These are phyloP conservation scores for Talaromyces borbonicus DNA, from an alignment of 495 filamentous ascomycete genomes.

Conservation along the genomic window DNA sequence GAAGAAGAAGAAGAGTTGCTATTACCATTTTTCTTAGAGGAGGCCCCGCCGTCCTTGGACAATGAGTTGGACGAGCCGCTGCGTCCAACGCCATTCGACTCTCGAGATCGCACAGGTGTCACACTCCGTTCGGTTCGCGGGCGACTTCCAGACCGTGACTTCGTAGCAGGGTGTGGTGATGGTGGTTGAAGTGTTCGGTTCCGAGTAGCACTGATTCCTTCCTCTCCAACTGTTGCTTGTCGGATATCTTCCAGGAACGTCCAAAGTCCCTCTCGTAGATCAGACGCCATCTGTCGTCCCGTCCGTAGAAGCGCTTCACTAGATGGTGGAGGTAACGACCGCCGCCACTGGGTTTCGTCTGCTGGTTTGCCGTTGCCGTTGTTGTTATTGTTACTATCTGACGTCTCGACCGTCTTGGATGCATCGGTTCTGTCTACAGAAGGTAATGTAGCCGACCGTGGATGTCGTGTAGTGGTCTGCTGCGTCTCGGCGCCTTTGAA, in stretches of 20 bases:
- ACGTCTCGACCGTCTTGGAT: slow-evolving; percentile 19
- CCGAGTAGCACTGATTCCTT: slow-evolving; percentile 56
- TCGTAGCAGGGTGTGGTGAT: slow-evolving; percentile 5
- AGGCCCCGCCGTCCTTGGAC: slow-evolving; percentile 20
- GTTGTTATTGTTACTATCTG: too few relatives aligned
- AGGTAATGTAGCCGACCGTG: slow-evolving; percentile 38
- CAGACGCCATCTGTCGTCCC: slow-evolving; percentile 80
- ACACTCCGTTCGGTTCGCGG: slow-evolving; percentile 26
- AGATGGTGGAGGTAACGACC: slow-evolving; percentile 35
- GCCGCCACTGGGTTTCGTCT: slow-evolving; percentile 24
- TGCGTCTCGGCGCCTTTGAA: slow-evolving; percentile 22
- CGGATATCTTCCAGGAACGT: slow-evolving; percentile 92
- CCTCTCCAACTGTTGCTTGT: slow-evolving; percentile 91
- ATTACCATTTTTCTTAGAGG: slow-evolving; percentile 32
- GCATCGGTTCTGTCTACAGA: slow-evolving; percentile 28
- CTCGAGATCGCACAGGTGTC: slow-evolving; percentile 9
- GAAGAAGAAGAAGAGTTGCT: slow-evolving; percentile 25
- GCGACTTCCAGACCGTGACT: slow-evolving; percentile 14
- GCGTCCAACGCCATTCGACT: slow-evolving; percentile 21
- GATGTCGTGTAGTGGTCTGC: slow-evolving; percentile 29
- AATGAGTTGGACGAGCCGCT: slow-evolving; percentile 27
- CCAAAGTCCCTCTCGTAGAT: slow-evolving; percentile 85
- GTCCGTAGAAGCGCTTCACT: slow-evolving; percentile 52
- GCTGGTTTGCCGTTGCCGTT: too few relatives aligned
- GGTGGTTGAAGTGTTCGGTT: slow-evolving; percentile 26